Evolutionary conservation across 805 yeast genomes (phyloP).

Genomic region (Cyberlindnera maritima): DNA sequence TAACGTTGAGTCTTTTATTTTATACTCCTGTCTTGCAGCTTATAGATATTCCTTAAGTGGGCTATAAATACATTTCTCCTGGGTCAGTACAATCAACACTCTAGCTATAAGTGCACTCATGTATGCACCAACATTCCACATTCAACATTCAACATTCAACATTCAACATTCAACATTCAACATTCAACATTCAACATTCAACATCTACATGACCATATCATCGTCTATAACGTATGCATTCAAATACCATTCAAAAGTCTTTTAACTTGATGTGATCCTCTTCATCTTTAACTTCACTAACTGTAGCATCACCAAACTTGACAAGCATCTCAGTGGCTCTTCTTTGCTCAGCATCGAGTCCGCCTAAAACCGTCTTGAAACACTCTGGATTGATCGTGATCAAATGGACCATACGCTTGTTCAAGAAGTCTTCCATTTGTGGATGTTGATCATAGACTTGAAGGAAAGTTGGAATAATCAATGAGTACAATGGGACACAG

Average conservation of each 20-base stretch:
- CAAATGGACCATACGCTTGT: slow-evolving; percentile 45
- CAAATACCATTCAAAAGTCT: slow-evolving; percentile 43
- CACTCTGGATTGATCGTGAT: slow-evolving; percentile 41
- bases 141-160: too few species aligned
- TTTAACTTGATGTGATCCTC: slow-evolving; percentile 48
- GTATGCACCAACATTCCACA: too few species aligned
- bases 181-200: too few species aligned
- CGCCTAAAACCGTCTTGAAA: slow-evolving; percentile 48
- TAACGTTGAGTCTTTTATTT: too few species aligned
- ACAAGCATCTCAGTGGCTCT: slow-evolving; percentile 41
- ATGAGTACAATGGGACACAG: slow-evolving; percentile 25
- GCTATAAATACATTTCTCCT: too few species aligned
- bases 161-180: too few species aligned
- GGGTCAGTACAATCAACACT: too few species aligned
- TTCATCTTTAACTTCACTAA: slow-evolving; percentile 18
- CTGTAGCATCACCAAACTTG: slow-evolving; percentile 28
- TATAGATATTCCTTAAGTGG: too few species aligned
- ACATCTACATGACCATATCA: neutral
- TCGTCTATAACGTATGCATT: neutral
- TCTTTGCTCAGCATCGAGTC: slow-evolving; percentile 40
- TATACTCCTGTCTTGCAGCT: too few species aligned
- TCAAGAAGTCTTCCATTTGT: slow-evolving; percentile 37
- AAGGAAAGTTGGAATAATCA: slow-evolving; percentile 39
- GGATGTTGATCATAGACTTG: slow-evolving; percentile 22
- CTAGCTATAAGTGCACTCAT: too few species aligned